Conservation (phyloP, 129 eudicot species). For the Smallanthus sonchifolius region DNA sequence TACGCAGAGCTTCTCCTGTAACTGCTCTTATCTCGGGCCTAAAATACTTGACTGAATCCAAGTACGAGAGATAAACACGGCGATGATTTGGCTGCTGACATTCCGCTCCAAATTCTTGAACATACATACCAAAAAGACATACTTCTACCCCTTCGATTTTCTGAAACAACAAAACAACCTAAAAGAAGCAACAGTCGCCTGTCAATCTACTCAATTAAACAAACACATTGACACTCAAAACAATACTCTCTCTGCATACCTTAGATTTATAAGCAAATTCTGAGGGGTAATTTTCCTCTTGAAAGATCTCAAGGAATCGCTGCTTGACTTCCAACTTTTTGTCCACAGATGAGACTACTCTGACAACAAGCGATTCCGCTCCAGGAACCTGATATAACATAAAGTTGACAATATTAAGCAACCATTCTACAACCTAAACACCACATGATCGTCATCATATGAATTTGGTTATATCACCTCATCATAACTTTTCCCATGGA, state of each 20-base stretch:
- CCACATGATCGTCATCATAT: no score
- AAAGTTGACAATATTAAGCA: not conserved
- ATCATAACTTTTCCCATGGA: conserved; percentile 69
- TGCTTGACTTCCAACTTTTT: conserved; percentile 90
- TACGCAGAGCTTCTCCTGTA: conserved; percentile 95
- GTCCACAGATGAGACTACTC: conserved; percentile 97
- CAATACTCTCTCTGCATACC: conserved; percentile 32
- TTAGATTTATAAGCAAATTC: conserved; percentile 93
- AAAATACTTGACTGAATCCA: conserved; percentile 95
- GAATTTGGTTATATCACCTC: conserved; percentile 45
- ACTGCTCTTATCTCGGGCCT: conserved; percentile 87
- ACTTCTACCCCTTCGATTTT: conserved; percentile 99
- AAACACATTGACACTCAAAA: not conserved
- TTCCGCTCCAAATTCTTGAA: conserved; percentile 96
- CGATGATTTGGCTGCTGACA: conserved; percentile 95
- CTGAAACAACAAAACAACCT: conserved; percentile 92
- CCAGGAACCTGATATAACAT: conserved; percentile 71
- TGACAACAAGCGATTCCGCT: conserved; percentile 86
- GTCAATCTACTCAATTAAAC: not conserved
- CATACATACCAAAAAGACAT: conserved; percentile 98
- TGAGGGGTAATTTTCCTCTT: conserved; percentile 79
- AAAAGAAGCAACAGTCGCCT: conserved; percentile 15
- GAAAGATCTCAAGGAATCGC: conserved; percentile 82
- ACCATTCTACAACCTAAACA: no score
- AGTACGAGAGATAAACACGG: conserved; percentile 89